Conservation (phyloP, 176 grass and related monocot genomes). For the Guadua angustifolia region DNA sequence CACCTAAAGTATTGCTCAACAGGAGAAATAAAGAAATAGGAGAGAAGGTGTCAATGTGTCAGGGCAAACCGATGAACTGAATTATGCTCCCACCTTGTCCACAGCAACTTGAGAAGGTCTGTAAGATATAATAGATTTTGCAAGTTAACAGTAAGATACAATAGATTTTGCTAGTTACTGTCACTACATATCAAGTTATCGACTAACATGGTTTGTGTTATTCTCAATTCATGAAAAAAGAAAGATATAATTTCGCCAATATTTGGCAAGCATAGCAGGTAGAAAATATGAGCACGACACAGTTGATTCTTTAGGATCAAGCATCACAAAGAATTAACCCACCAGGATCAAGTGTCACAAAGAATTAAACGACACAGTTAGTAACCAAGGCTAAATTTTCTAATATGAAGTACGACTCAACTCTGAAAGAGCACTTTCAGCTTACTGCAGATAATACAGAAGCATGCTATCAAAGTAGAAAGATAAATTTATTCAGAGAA, state of each 20-base stretch:
- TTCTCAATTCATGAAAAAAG: not conserved
- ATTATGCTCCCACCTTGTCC: constrained; percentile 44
- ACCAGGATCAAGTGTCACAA: too few relatives aligned
- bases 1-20: too few relatives aligned
- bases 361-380: too few relatives aligned
- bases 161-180: not conserved
- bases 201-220: not conserved
- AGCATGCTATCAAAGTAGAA: constrained; percentile 42
- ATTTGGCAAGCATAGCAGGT: not conserved
- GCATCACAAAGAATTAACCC: too few relatives aligned
- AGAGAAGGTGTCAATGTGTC: not conserved
- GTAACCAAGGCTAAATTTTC: too few relatives aligned
- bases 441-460: constrained; percentile 67
- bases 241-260: not conserved
- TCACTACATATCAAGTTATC: not conserved
- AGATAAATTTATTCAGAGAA: not conserved
- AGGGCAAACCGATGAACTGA: constrained; percentile 40
- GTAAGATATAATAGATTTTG: too few relatives aligned
- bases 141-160: not conserved
- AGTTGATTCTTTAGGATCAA: too few relatives aligned
- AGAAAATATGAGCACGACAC: too few relatives aligned
- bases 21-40: constrained; percentile 25
- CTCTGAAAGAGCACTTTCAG: constrained; percentile 79
- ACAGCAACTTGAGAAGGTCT: constrained; percentile 46
- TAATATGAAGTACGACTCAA: constrained; percentile 45